phyloP scores from a whole-genome alignment of 495 filamentous ascomycete genomes.

The Penicillium taxi region DNA sequence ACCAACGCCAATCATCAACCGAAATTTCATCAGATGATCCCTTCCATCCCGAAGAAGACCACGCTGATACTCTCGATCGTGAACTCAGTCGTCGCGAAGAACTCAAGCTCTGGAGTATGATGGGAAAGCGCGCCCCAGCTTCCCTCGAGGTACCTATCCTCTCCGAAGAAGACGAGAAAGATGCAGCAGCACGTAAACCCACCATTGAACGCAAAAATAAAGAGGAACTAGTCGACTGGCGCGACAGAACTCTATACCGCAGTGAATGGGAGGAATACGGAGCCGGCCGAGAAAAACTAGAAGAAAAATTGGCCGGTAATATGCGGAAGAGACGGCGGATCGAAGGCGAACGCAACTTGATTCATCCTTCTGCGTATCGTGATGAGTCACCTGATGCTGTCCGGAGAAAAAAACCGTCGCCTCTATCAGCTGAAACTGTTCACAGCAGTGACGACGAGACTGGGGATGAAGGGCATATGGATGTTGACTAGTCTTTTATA shows the following conservation, averaged over 20 bases:
- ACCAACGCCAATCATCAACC: background rate
- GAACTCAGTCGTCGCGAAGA: slow-evolving; percentile 48
- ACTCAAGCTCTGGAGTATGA: slow-evolving; percentile 43
- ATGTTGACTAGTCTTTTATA: background rate
- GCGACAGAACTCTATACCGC: slow-evolving; percentile 33
- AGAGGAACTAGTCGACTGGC: slow-evolving; percentile 39
- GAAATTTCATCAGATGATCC: background rate
- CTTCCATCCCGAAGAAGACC: slow-evolving; percentile 35
- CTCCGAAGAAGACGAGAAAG: slow-evolving; percentile 8
- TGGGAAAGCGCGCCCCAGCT: slow-evolving; percentile 28
- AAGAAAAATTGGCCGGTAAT: slow-evolving; percentile 28
- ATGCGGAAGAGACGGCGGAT: slow-evolving; percentile 26
- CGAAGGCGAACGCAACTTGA: slow-evolving; percentile 9
- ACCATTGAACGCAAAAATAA: slow-evolving; percentile 20
- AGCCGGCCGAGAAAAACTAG: slow-evolving; percentile 20
- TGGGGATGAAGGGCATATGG: background rate
- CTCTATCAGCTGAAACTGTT: background rate
- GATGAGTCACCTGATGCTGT: background rate
- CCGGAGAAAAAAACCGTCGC: background rate
- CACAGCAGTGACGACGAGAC: background rate
- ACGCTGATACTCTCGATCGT: slow-evolving; percentile 49
- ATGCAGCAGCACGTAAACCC: slow-evolving; percentile 9
- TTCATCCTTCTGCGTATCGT: background rate
- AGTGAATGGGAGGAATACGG: slow-evolving; percentile 46
- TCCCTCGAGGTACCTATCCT: slow-evolving; percentile 7